Base-by-base conservation (phyloP, 768 basidiomycete species). In the Hypholoma sublateritium region DNA sequence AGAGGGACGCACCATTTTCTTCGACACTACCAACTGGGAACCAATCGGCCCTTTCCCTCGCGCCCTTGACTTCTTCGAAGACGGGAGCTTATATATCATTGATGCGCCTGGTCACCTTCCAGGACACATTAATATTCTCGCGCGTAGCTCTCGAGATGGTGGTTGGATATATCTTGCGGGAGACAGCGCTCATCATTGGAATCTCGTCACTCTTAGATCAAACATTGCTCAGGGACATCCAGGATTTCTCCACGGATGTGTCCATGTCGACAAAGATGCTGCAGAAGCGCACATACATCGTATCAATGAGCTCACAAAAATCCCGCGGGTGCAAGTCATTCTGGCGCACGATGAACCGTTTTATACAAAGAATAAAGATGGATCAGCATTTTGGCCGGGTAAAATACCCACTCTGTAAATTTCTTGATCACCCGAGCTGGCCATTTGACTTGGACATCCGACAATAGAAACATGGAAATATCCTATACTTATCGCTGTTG, bases 41-140 rank as follows among this genome's bases (percentile, higher is more conserved):
- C 69, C 79, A 24, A 65, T 85, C 45, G 82, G 81, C 0, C 80
- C 81, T 3, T 84, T 82, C 64, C 78, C 80, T 17, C 73, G 63
- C 24, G 79, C 80, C 4, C 62, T 78, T 17, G 83, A 87, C 68
- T 78, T 75, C 61, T 84, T 78, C 61, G 77, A 76, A 19, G 84
- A 88, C 57, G 84, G 84, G 5, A 81, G 79, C 60, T 63, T 84
- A 41, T 86, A 83, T 60, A 74, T 86, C 59, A 63, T 86, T 55
- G 80, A 86, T 60, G 76, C 82, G 3, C 75, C 83, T 1, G 84
- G 85, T 0, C 85, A 87, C 65, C 62, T 83, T 24, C 66, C 70
- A 0, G 85, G 85, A 0, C 84, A 87, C 55, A 59, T 85, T 56
- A 83, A 80, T 56, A 57, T 80, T 35, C 75, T 84, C 9, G 82